A percentile compares a stretch with the other conserved stretches of the same genome.
These are phyloP conservation scores for Wickerhamiella azymoides DNA, from an alignment of 805 yeast genomes.

Conservation along the genomic window DNA sequence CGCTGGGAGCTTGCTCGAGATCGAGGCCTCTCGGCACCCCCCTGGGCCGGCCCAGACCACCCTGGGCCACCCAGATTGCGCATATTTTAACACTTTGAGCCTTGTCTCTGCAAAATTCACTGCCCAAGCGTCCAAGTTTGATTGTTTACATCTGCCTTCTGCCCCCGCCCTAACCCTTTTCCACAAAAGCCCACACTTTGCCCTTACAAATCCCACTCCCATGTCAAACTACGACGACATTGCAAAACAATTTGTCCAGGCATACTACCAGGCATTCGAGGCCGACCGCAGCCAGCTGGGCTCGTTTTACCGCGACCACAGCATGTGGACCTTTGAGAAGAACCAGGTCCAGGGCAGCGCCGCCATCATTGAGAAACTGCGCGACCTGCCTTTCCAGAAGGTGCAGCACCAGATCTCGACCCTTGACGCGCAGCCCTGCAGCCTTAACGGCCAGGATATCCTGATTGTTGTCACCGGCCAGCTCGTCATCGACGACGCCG, in stretches of 20 bases:
- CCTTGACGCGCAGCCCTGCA: constrained; percentile 95
- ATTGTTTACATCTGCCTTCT: too few species aligned
- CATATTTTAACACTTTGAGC: too few species aligned
- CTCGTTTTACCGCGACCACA: constrained; percentile 86
- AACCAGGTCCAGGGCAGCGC: constrained; percentile 90
- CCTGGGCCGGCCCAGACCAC: too few species aligned
- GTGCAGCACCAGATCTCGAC: constrained; percentile 90
- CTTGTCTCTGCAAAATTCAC: too few species aligned
- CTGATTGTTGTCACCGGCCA: constrained; percentile 97
- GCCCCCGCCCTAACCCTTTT: not conserved
- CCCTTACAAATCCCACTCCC: not conserved
- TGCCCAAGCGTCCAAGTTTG: too few species aligned
- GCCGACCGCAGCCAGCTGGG: constrained; percentile 84
- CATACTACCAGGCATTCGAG: constrained; percentile 92
- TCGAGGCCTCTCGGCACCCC: too few species aligned
- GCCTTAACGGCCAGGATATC: constrained; percentile 74
- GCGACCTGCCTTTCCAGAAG: constrained; percentile 78
- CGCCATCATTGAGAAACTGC: constrained; percentile 82
- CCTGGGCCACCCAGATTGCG: too few species aligned
- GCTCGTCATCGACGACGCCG: constrained; percentile 83
- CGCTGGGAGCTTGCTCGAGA: too few species aligned
- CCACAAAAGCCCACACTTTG: not conserved
- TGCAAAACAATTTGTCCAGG: constrained; percentile 71
- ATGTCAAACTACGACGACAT: constrained; percentile 23
- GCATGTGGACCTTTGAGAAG: constrained; percentile 95